phyloP scores from a whole-genome alignment of 2,329 filamentous ascomycete species.

The Tolypocladium nubicola region DNA sequence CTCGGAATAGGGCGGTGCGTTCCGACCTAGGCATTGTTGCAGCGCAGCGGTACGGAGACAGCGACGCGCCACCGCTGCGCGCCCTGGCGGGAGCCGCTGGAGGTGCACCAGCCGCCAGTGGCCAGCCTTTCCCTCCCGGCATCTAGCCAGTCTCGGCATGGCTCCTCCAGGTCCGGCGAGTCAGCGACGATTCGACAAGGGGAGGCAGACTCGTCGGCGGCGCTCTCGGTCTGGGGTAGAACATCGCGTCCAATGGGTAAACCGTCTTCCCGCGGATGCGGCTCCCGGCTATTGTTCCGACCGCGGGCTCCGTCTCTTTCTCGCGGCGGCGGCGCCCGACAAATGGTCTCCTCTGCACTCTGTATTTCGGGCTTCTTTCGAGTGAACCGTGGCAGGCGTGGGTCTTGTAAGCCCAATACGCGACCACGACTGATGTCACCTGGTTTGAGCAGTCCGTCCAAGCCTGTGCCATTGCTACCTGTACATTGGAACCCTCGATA shows the following conservation, averaged over 20 bases:
- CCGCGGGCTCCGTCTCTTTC: neutral
- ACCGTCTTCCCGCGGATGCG: neutral
- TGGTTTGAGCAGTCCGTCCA: too few species aligned
- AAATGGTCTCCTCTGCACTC: neutral
- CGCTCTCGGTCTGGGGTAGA: too few species aligned
- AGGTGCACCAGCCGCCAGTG: neutral
- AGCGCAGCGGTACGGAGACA: too few species aligned
- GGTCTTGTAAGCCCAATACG: neutral
- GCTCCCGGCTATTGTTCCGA: neutral
- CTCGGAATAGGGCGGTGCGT: neutral
- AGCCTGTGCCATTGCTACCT: too few species aligned
- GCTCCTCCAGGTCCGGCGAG: neutral
- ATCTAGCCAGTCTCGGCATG: neutral
- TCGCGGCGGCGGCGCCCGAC: neutral
- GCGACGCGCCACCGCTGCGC: too few species aligned
- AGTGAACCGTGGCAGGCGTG: too few species aligned
- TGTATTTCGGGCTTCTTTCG: neutral
- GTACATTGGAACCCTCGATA: too few species aligned
- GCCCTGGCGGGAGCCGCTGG: neutral
- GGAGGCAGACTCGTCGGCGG: too few species aligned
- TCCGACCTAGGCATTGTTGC: neutral
- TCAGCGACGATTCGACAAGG: too few species aligned
- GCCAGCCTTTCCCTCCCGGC: neutral
- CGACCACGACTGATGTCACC: too few species aligned
- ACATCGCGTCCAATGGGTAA: neutral